phyloP scores from a whole-genome alignment of 441 rosid genomes.

The Corymbia citriodora region DNA sequence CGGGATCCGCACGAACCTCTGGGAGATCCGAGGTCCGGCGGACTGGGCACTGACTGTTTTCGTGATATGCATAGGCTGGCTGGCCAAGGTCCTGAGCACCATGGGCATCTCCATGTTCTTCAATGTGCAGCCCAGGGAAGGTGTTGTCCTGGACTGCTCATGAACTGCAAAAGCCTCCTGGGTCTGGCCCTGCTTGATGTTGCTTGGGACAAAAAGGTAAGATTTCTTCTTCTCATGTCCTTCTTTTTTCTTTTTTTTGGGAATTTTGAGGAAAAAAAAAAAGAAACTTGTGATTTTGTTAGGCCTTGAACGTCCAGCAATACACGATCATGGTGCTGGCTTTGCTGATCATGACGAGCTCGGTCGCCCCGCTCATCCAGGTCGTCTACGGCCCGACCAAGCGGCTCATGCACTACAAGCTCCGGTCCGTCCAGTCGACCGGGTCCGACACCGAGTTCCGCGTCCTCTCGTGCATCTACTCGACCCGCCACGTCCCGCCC shows the following conservation, averaged over 20 bases:
- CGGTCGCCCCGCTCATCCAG: slow-evolving; percentile 7
- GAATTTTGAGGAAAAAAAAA: too few species aligned
- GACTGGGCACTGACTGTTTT: slow-evolving; percentile 3
- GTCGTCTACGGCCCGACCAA: slow-evolving; percentile 15
- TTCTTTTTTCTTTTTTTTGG: too few species aligned
- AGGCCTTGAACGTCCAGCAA: not conserved
- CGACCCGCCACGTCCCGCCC: slow-evolving; percentile 9
- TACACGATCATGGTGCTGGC: not conserved
- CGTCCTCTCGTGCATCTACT: slow-evolving; percentile 30
- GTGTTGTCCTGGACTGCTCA: slow-evolving; percentile 24
- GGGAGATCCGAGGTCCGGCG: not conserved
- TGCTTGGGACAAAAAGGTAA: slow-evolving; percentile 16
- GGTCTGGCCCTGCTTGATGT: slow-evolving; percentile 18
- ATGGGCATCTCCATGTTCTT: slow-evolving; percentile 5
- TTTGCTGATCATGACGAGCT: not conserved
- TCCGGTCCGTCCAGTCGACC: slow-evolving; percentile 18
- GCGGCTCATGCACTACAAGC: slow-evolving; percentile 6
- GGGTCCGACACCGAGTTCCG: slow-evolving; percentile 10
- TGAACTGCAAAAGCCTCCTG: slow-evolving; percentile 33
- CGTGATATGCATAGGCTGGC: slow-evolving; percentile 2
- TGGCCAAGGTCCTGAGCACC: slow-evolving; percentile 21
- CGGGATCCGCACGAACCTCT: slow-evolving; percentile 21
- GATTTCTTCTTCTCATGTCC: not conserved
- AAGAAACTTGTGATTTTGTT: not conserved
- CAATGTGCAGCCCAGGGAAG: slow-evolving; percentile 12